Conservation (phyloP, 768 basidiomycete species). For the Trametopsis cervina region DNA sequence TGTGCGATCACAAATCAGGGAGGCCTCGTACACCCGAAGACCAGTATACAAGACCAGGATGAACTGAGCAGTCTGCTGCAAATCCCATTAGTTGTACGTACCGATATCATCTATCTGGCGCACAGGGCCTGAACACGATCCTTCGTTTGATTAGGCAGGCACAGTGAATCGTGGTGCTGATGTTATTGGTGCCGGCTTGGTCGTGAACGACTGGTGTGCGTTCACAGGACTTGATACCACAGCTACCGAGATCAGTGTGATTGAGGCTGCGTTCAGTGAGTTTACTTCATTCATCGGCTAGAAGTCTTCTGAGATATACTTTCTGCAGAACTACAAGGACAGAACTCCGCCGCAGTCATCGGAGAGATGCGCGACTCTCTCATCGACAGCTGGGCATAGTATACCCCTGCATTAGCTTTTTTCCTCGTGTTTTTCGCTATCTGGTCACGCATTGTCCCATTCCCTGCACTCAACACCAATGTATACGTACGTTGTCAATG, state of each 20-base stretch:
- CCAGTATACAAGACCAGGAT: constrained; percentile 95
- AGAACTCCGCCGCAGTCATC: constrained; percentile 46
- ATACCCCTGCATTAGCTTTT: constrained; percentile 12
- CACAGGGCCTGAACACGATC: too few species aligned
- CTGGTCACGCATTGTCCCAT: neutral
- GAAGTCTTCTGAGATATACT: neutral
- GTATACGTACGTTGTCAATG: constrained; percentile 13
- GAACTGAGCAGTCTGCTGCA: constrained; percentile 92
- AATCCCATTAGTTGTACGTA: constrained; percentile 85
- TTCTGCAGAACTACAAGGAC: constrained; percentile 48
- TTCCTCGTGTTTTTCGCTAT: constrained; percentile 6
- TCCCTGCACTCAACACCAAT: constrained; percentile 3
- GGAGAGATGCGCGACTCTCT: constrained; percentile 54
- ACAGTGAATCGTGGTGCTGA: constrained; percentile 99
- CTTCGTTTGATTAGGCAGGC: constrained; percentile 55
- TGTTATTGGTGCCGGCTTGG: constrained; percentile 93
- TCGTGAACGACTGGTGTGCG: constrained; percentile 99
- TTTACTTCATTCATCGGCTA: constrained; percentile 15
- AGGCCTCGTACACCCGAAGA: constrained; percentile 96
- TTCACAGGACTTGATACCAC: constrained; percentile 99
- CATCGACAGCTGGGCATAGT: constrained; percentile 74
- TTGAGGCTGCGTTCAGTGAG: constrained; percentile 96
- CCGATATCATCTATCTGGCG: too few species aligned
- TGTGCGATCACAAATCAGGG: constrained; percentile 96
- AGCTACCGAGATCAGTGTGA: constrained; percentile 98